Evolutionary conservation across 305 asterid species (phyloP), one percentile per base, ranked within the genome.

Genomic region (Fraxinus dipetala): DNA sequence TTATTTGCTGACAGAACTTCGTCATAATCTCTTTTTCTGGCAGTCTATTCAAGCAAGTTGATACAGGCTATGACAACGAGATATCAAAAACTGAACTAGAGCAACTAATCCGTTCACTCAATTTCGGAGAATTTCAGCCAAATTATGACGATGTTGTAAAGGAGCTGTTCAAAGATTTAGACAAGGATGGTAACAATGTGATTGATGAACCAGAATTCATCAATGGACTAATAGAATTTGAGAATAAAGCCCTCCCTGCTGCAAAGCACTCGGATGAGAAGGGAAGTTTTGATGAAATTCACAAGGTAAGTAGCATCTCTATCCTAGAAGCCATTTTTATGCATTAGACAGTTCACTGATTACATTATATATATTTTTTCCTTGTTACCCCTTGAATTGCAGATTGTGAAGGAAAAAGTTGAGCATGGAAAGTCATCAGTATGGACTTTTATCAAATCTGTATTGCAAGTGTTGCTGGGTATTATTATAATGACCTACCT

Each of bases 31-130:
- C 65, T 69, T 45, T 77, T 36, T 81, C 34, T 26, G 26, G 80
- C 91, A 91, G 96, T 56, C 90, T 91, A 75, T 92, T 92, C 88
- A 79, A 72, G 48, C 63, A 87, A 80, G 83, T 83, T 56, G 96
- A 89, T 84, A 7, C 80, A 20, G 83, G 88, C 74, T 40, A 75
- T 6, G 79, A 78, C 78, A 80, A 79, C 45, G 11, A 83, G 11
- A 84, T 92, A 82, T 78, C 91, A 32, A 54, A 13, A 14, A 45
- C 83, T 10, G 94, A 92, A 75, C 80, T 91, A 3, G 85, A 85
- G 82, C 77, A 89, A 35, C 84, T 89, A 2, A 83, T 87, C 28
- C 83, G 80, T 16, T 79, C 77, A 16, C 90, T 87, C 63, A 85
- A 86, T 67, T 86, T 92, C 31, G 91, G 91, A 70, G 83, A 84